A percentile compares a stretch with the other conserved stretches of the same genome.
phyloP scores from a whole-genome alignment of 1,284 basidiomycete genomes.

The Cutaneotrichosporon spelunceum region DNA sequence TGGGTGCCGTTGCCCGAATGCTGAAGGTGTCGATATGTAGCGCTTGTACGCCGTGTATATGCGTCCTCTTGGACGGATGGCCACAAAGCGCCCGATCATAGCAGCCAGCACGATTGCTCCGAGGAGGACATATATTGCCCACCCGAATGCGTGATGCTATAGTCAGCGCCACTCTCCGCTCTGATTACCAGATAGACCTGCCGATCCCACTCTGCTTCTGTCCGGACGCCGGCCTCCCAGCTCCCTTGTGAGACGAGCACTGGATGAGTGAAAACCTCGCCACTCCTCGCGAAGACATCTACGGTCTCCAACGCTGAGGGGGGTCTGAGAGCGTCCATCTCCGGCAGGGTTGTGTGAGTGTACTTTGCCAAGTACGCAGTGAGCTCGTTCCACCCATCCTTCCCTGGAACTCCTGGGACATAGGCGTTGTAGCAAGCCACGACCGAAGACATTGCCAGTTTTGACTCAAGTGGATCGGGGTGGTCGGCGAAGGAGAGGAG shows the following conservation, averaged over 20 bases:
- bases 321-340: not conserved
- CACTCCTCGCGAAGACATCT: not conserved
- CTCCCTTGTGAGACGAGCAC: not conserved
- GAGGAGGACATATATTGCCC: not conserved
- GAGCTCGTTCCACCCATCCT: not conserved
- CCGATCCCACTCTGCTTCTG: not conserved
- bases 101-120: not conserved
- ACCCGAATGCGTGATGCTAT: not conserved
- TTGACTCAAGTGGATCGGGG: not conserved
- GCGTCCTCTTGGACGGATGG: not conserved
- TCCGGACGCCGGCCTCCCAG: not conserved
- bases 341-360: not conserved
- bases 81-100: not conserved
- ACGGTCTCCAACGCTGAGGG: not conserved
- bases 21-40: conserved; percentile 27
- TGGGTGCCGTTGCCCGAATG: conserved; percentile 28
- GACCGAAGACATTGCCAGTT: not conserved
- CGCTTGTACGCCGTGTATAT: conserved; percentile 21
- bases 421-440: not conserved
- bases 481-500: not conserved
- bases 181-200: not conserved
- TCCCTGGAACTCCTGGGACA: not conserved
- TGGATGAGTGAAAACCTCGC: not conserved
- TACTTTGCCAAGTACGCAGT: not conserved
- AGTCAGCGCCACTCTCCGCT: not conserved